A percentile compares a stretch with the other conserved stretches of the same genome.
phyloP scores from a whole-genome alignment of 176 grass and related monocot genomes.

The Phragmites australis region DNA sequence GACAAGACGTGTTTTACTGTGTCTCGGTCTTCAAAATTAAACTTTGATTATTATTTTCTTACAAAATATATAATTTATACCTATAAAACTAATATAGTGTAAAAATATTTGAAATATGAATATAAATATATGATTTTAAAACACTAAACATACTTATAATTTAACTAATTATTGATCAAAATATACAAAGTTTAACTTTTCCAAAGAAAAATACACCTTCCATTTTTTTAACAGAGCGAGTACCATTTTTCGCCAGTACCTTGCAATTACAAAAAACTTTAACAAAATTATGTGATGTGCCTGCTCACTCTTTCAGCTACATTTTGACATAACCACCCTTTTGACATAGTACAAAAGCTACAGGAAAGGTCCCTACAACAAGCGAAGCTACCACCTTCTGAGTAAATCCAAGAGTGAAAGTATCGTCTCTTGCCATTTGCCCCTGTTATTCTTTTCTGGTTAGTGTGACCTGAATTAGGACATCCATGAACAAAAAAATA shows the following conservation, averaged over 20 bases:
- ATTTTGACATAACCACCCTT: neutral
- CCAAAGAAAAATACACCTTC: too few relatives aligned
- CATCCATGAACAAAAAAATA: slow-evolving; percentile 25
- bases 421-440: neutral
- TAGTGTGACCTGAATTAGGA: slow-evolving; percentile 27
- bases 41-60: too few relatives aligned
- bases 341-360: slow-evolving; percentile 24
- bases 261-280: slow-evolving; percentile 29
- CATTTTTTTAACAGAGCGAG: too few relatives aligned
- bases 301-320: slow-evolving; percentile 14
- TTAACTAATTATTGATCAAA: too few relatives aligned
- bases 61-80: too few relatives aligned
- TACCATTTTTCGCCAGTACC: neutral
- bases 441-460: slow-evolving; percentile 17
- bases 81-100: too few relatives aligned
- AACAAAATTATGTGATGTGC: neutral
- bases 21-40: too few relatives aligned
- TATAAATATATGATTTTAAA: too few relatives aligned
- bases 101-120: too few relatives aligned
- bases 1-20: too few relatives aligned
- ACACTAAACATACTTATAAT: too few relatives aligned
- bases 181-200: too few relatives aligned
- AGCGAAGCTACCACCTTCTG: neutral
- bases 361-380: slow-evolving; percentile 32
- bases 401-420: neutral